Percentiles rank a stretch among this genome's conserved stretches.
Conservation (phyloP, 345 rosid genomes). For the Eucalyptus microcorys region DNA sequence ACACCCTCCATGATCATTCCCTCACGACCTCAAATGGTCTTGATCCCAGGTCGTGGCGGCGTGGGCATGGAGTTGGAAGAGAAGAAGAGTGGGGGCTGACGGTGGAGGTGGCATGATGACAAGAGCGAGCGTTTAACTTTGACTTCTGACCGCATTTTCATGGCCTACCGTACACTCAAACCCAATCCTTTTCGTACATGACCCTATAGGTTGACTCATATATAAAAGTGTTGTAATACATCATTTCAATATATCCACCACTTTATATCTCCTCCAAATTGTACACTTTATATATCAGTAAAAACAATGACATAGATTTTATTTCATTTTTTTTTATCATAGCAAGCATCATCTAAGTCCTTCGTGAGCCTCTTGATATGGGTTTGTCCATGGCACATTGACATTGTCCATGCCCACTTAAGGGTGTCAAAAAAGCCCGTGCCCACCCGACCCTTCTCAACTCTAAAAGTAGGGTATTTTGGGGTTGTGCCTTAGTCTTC, state of each 20-base stretch:
- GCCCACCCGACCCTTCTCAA: fast-evolving
- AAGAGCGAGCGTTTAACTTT: no score
- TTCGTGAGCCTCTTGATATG: background rate
- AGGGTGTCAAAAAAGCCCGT: fast-evolving
- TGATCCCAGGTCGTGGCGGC: background rate
- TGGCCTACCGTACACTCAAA: background rate
- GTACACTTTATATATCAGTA: background rate
- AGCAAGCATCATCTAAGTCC: background rate
- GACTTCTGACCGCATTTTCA: background rate
- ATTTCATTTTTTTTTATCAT: background rate
- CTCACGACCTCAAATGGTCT: background rate
- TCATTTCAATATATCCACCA: background rate
- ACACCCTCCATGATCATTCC: background rate
- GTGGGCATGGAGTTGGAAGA: background rate
- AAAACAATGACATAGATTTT: background rate
- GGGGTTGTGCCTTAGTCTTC: no score
- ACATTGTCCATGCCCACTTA: background rate
- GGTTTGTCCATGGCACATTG: no score
- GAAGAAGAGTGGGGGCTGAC: background rate
- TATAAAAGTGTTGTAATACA: background rate
- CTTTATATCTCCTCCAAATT: background rate
- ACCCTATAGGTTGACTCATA: background rate
- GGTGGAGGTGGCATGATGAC: background rate
- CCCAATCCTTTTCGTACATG: background rate
- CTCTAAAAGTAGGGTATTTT: no score